Evolutionary conservation across 2,329 filamentous ascomycete genomes (phyloP).

Genomic region (Epichloe aotearoae): DNA sequence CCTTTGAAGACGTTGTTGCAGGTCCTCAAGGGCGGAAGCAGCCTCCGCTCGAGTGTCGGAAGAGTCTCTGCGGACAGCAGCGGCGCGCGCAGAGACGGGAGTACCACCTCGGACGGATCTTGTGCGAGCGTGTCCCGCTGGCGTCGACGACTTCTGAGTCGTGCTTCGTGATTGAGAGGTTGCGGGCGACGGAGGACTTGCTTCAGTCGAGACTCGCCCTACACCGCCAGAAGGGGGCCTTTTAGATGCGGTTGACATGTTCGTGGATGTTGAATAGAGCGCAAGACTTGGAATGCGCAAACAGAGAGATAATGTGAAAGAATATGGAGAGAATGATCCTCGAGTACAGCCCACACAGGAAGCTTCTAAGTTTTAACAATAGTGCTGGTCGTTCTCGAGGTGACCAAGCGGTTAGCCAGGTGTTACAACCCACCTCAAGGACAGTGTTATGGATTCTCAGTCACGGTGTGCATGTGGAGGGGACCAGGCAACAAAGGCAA

Average conservation of each 20-base stretch:
- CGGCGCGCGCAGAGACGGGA: conserved; percentile 62
- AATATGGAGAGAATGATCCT: not conserved
- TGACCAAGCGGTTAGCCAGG: not conserved
- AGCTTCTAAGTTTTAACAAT: not conserved
- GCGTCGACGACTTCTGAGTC: conserved; percentile 31
- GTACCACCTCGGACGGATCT: conserved; percentile 51
- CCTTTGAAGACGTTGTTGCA: conserved; percentile 70
- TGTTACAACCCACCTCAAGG: not conserved
- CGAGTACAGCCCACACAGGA: not conserved
- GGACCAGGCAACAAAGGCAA: not conserved
- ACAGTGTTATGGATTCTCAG: not conserved
- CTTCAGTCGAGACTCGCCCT: conserved; percentile 30
- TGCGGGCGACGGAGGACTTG: conserved; percentile 17
- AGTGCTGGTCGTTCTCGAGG: not conserved
- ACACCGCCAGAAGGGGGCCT: conserved; percentile 37
- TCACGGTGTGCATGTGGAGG: not conserved
- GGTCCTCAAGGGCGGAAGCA: conserved; percentile 65
- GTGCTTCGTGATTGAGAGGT: conserved; percentile 26
- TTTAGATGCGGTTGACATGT: conserved; percentile 41
- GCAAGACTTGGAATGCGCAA: not conserved
- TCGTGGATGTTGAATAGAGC: conserved; percentile 5
- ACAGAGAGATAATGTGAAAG: not conserved
- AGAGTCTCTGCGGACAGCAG: conserved; percentile 46
- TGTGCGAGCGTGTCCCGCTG: conserved; percentile 35
- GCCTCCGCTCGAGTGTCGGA: conserved; percentile 70